phyloP scores from a whole-genome alignment of 2,329 filamentous ascomycete genomes.

The Nemania diffusa region DNA sequence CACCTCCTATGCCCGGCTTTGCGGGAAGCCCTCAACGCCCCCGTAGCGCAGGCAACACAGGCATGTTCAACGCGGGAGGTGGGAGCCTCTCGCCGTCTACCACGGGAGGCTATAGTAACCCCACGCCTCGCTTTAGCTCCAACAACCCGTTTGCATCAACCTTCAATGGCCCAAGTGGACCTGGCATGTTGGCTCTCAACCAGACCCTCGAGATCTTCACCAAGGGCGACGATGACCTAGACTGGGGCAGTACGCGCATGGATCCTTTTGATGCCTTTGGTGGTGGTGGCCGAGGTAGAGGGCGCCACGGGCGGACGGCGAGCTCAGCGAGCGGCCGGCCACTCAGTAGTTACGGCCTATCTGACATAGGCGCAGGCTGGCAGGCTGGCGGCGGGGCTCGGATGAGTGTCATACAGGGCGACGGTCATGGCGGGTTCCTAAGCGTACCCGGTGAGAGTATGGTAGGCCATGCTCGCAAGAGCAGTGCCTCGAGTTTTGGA shows the following conservation, averaged over 20 bases:
- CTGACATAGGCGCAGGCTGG: conserved; percentile 63
- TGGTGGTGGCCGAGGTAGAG: conserved; percentile 31
- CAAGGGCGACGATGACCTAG: conserved; percentile 66
- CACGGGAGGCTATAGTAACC: conserved; percentile 40
- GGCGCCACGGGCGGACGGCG: conserved; percentile 47
- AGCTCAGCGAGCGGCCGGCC: conserved; percentile 54
- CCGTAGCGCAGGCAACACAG: conserved; percentile 50
- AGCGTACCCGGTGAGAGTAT: conserved; percentile 56
- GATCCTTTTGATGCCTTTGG: conserved; percentile 46
- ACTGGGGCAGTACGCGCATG: conserved; percentile 68
- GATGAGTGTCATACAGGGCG: conserved; percentile 63
- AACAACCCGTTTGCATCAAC: conserved; percentile 67
- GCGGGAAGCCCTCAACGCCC: conserved; percentile 52
- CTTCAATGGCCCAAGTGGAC: conserved; percentile 49
- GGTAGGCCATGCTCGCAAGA: conserved; percentile 38
- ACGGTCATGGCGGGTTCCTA: conserved; percentile 63
- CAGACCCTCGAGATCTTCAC: conserved; percentile 70
- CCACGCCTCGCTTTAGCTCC: conserved; percentile 63
- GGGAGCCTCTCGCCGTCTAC: conserved; percentile 43
- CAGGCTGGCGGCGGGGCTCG: conserved; percentile 61
- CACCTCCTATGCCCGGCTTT: conserved; percentile 67
- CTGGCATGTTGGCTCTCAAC: conserved; percentile 51
- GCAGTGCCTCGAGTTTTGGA: conserved; percentile 38
- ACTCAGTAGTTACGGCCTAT: conserved; percentile 67
- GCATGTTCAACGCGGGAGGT: conserved; percentile 43